Base-by-base conservation (phyloP, 441 rosid species). In the Syzygium syzygioides region DNA sequence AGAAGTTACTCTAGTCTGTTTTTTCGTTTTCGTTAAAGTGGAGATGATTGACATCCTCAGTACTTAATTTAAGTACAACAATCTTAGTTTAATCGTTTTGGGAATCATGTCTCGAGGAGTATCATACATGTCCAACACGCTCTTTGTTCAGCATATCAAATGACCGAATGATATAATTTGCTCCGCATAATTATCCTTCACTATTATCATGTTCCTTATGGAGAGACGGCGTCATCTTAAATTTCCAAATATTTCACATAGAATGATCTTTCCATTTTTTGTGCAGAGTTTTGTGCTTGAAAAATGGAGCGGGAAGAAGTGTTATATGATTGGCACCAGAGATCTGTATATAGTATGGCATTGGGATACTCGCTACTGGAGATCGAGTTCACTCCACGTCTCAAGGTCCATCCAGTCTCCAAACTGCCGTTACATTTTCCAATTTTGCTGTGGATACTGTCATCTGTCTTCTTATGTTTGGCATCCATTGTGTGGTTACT, bases 351-450 rank as follows among this genome's bases (percentile, higher is more conserved):
- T 59, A 26, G 1, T 0, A 26, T 26, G 3, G n/a, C 14, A 0
- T 0, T 4, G 7, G 45, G 30, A 12, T 14, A 59, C 0, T 59
- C 0, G 0, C 15, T 2, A 0, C 64, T 25, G 3, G 15, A 3
- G 7, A 59, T 12, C 3, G 64, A 59, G 30, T 59, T 59, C 64
- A 59, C 0, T 25, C 64, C 30, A 12, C 15, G 30, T 14, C 68
- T 60, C 68, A 28, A 60, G 68, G 68, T 60, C 68, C 32, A 28
- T 60, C 68, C 68, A 28, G 5, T 60, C 9, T 28, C 68, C 18
- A 60, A 60, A 60, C 68, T 60, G 68, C 32, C 3, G 18, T 60
- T 60, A 3, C 68, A 60, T 0, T 28, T 60, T 60, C 68, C 68
- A 28, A 7, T 60, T 60, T 60, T 13, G 4, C 18, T 28, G 18